phyloP scores from a whole-genome alignment of 768 basidiomycete genomes.

The Suillus weaverae region DNA sequence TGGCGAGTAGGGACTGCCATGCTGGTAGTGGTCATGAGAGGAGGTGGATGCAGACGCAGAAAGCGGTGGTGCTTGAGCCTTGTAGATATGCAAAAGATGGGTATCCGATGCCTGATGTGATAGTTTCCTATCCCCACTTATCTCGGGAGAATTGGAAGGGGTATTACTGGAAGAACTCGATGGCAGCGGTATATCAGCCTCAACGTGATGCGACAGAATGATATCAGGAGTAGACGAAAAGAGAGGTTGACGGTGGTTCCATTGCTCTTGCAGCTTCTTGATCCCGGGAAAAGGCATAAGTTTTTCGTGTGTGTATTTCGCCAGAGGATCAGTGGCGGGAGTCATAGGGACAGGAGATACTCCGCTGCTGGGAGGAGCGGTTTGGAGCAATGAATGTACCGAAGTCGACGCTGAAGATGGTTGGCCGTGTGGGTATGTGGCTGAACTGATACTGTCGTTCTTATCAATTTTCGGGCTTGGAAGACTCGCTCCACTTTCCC shows the following conservation, averaged over 20 bases:
- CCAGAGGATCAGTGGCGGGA: constrained; percentile 60
- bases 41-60: constrained; percentile 46
- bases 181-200: constrained; percentile 43
- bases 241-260: constrained; percentile 50
- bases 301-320: constrained; percentile 74
- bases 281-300: constrained; percentile 91
- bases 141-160: constrained; percentile 49
- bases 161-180: constrained; percentile 53
- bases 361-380: constrained; percentile 52
- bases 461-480: constrained; percentile 63
- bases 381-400: constrained; percentile 60
- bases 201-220: constrained; percentile 43
- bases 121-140: constrained; percentile 57
- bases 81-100: constrained; percentile 57
- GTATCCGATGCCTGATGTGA: constrained; percentile 72
- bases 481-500: constrained; percentile 75
- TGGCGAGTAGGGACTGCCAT: constrained; percentile 36
- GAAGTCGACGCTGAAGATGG: constrained; percentile 68
- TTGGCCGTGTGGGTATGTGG: constrained; percentile 45
- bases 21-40: constrained; percentile 52
- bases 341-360: constrained; percentile 80
- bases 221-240: constrained; percentile 53
- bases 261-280: constrained; percentile 72
- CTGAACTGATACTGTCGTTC: constrained; percentile 36
- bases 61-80: constrained; percentile 40